Evolutionary conservation across 106 monocot genomes (phyloP).

Genomic region (Agapanthus africanus): DNA sequence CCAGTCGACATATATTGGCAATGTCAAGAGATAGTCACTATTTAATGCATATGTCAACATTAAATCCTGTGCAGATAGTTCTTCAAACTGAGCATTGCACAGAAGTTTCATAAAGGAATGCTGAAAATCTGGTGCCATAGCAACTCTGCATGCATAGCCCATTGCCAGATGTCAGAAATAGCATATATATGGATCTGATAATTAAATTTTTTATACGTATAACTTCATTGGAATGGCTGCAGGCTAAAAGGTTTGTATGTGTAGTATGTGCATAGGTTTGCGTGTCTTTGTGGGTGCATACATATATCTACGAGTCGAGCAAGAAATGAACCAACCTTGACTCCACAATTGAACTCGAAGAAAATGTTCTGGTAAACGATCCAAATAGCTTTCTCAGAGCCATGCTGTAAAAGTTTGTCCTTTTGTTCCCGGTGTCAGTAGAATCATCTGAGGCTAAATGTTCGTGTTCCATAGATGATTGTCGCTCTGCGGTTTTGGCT

Average conservation of each 20-base stretch:
- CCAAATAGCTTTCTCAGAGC: constrained; percentile 32
- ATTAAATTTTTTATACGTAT: background rate
- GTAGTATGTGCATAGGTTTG: too few species aligned
- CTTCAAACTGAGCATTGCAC: constrained; percentile 84
- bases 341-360: constrained; percentile 11
- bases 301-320: background rate
- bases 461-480: constrained; percentile 1
- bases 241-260: too few species aligned
- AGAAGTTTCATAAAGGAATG: constrained; percentile 78
- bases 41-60: constrained; percentile 69
- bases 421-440: background rate
- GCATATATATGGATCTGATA: background rate
- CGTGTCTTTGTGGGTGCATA: background rate
- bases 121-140: constrained; percentile 57
- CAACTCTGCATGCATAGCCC: constrained; percentile 40
- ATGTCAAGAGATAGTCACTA: constrained; percentile 83
- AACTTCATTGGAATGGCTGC: background rate
- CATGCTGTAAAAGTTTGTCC: constrained; percentile 15
- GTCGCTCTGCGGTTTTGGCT: constrained; percentile 2
- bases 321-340: constrained; percentile 49
- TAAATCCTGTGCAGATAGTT: constrained; percentile 81
- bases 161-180: background rate
- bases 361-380: constrained; percentile 22
- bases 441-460: constrained; percentile 6
- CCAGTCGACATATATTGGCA: constrained; percentile 98